Evolutionary conservation across 257 asterid genomes (phyloP), one percentile per base, ranked within the genome.

Genomic region (Fraxinus anomala): DNA sequence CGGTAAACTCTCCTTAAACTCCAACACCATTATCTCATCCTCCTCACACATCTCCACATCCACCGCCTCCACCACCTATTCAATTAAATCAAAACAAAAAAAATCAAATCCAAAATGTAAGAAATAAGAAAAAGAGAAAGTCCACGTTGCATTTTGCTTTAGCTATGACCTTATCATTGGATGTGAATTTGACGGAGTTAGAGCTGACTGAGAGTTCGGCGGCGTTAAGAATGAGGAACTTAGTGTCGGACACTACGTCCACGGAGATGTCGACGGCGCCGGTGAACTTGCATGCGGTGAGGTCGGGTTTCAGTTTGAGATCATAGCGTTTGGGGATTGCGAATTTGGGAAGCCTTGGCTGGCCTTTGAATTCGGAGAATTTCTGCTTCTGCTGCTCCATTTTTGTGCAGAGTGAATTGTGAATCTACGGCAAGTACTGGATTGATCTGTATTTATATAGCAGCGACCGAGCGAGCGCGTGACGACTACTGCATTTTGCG

Each of bases 321-420:
- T 92, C 96, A 83, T 96, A 96, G 51, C 96, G 91, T 61, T 83
- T 88, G 2, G 98, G 98, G 44, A 85, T 77, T 3, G 93, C 99
- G 89, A 93, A 91, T 70, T 89, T 90, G 73, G 99, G 98, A 37
- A 96, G 92, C 19, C 99, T 89, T 71, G 98, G 86, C 74, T 92
- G 92, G 4, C 94, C 94, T 83, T 76, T 89, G 92, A 96, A 96
- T 67, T 89, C 90, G 33, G 92, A 77, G 85, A 87, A 82, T 72
- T 84, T 86, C 7, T 78, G 78, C 39, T 77, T 82, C 78, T 78
- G 76, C 79, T 88, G 88, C 82, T 86, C 92, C 96, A 88, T 88
- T 75, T 78, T 82, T 76, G 79, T 24, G 34, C 69, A 26, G 4
- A 6, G 66, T 24, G 69, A 26, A 63, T 4, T 63, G 33, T 24